Conservation (phyloP, 768 basidiomycete genomes). For the Kwoniella sp. region DNA sequence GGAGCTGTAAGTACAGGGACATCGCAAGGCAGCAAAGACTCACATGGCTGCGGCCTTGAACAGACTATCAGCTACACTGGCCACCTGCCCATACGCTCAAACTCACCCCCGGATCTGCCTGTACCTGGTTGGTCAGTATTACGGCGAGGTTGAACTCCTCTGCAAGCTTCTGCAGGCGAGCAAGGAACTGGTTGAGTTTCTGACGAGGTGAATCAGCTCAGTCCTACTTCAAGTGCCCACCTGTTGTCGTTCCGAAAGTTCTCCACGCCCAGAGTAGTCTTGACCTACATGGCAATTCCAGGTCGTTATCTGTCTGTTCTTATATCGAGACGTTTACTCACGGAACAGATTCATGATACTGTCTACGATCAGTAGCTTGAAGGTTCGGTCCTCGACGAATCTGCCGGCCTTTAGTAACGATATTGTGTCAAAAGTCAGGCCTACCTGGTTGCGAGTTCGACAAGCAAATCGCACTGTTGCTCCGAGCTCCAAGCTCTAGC, state of each 20-base stretch:
- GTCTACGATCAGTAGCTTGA: constrained; percentile 71
- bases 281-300: constrained; percentile 58
- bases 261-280: constrained; percentile 88
- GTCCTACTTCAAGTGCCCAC: constrained; percentile 54
- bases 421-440: not conserved
- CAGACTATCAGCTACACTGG: not conserved
- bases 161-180: constrained; percentile 80
- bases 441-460: constrained; percentile 46
- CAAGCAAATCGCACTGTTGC: constrained; percentile 47
- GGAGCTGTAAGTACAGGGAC: too few species aligned
- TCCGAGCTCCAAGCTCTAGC: constrained; percentile 54
- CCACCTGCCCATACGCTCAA: not conserved
- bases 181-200: constrained; percentile 84
- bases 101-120: constrained; percentile 87
- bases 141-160: constrained; percentile 72
- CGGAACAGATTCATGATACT: constrained; percentile 97
- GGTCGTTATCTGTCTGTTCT: constrained; percentile 78
- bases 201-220: not conserved
- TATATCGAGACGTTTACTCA: constrained; percentile 39
- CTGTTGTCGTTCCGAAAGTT: constrained; percentile 88
- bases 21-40: constrained; percentile 55
- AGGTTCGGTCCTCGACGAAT: constrained; percentile 41
- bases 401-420: constrained; percentile 13
- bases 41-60: constrained; percentile 46
- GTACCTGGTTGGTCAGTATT: constrained; percentile 80